Base-by-base conservation (phyloP, 2,329 filamentous ascomycete genomes). In the Diaporthe caulivora region DNA sequence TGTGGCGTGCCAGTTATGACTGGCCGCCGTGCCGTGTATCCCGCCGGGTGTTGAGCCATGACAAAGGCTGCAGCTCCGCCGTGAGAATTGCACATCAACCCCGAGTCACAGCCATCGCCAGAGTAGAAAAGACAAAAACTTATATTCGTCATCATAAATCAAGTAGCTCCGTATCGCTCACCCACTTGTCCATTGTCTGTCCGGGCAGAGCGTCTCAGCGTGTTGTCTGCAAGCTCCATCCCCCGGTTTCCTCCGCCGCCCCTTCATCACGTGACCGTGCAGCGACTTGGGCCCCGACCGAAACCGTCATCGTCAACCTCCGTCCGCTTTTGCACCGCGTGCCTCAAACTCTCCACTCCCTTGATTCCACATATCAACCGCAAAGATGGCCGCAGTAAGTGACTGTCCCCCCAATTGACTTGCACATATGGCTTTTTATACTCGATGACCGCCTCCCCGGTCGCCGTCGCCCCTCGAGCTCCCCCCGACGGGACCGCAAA, bases 361-460 rank as follows among this genome's bases (percentile, higher is more conserved):
- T 80, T 79, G 84, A 80, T 82, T 81, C 80, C 79, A 80, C 81
- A 83, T 80, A 82, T 82, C 72, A 80, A 86, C 80, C 81, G 80
- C 74, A 84, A 91, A 86, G 87, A 92, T 92, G 90, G 90, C 89
- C 84, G 88, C 88, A 87, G 90, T 92, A 89, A 88, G 90, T 67
- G 1, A 18, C 15, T 21, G 3, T 57, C 24, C 58, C 57, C 15
- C 67, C 75, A 79, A 81, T 81, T 80, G 78, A 77, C 62, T 11
- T 13, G 31, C 29, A 47, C 29, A 55, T 55, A 72, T 49, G 24
- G 37, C 17, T 29, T 29, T 10, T 37, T 15, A 65, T 44, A 40
- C 17, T 49, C 54, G 34, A 68, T 31, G 64, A 62, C 37, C 21
- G 2, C 42, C 21, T 18, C 17, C 4, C 13, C 26, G 40, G 37